Conservation (phyloP, 2,329 filamentous ascomycete species). For the Monosporascus sp. region DNA sequence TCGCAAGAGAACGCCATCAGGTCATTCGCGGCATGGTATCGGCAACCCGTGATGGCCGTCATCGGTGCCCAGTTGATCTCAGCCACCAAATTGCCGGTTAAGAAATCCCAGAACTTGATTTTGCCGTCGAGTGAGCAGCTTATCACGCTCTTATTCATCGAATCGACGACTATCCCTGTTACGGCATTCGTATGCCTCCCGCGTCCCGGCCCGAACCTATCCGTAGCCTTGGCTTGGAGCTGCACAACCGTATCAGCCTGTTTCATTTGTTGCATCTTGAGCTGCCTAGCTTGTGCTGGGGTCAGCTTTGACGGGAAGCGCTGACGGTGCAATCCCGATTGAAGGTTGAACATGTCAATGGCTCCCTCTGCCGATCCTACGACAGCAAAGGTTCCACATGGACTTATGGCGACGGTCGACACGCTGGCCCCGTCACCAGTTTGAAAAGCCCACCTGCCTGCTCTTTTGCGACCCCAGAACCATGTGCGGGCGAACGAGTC, state of each 20-base stretch:
- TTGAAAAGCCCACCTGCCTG: slow-evolving; percentile 87
- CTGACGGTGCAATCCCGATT: slow-evolving; percentile 85
- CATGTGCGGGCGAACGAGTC: slow-evolving; percentile 86
- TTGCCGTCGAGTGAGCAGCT: slow-evolving; percentile 88
- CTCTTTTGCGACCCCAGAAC: slow-evolving; percentile 95
- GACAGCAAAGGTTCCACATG: slow-evolving; percentile 90
- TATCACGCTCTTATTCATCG: slow-evolving; percentile 79
- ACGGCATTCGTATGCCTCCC: slow-evolving; percentile 78
- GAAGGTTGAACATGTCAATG: slow-evolving; percentile 94
- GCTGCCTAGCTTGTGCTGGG: slow-evolving; percentile 70
- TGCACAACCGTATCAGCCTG: slow-evolving; percentile 54
- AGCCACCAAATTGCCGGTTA: slow-evolving; percentile 72
- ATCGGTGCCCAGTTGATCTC: slow-evolving; percentile 81
- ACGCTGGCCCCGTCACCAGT: slow-evolving; percentile 82
- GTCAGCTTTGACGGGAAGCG: slow-evolving; percentile 78
- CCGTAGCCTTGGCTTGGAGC: slow-evolving; percentile 42
- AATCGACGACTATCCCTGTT: slow-evolving; percentile 83
- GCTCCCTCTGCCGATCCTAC: slow-evolving; percentile 78
- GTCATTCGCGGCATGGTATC: slow-evolving; percentile 78
- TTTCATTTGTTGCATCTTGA: slow-evolving; percentile 61
- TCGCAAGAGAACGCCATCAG: slow-evolving; percentile 85
- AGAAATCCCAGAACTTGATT: slow-evolving; percentile 96
- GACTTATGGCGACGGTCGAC: slow-evolving; percentile 79
- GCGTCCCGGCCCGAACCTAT: slow-evolving; percentile 44
- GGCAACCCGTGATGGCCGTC: slow-evolving; percentile 69